phyloP scores from a whole-genome alignment of 2,329 filamentous ascomycete genomes.

The Colletotrichum sp. region DNA sequence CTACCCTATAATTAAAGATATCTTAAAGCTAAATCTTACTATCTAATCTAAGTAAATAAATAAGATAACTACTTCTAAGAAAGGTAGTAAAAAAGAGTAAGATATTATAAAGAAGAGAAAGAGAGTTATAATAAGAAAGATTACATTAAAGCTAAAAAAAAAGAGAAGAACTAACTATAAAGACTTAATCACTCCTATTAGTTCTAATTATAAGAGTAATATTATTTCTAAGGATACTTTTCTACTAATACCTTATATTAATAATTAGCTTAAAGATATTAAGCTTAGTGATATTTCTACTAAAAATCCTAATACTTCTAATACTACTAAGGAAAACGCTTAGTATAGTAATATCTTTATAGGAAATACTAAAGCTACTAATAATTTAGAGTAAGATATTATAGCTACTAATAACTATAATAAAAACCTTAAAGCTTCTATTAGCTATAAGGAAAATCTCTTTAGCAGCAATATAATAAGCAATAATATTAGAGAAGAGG shows the following conservation, averaged over 20 bases:
- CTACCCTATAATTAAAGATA: background rate
- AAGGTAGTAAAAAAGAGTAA: background rate
- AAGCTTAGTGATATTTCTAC: background rate
- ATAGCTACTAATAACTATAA: background rate
- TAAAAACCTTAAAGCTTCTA: background rate
- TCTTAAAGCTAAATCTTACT: background rate
- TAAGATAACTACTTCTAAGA: rapidly evolving
- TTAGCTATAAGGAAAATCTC: background rate
- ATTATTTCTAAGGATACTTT: background rate
- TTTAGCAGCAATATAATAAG: background rate
- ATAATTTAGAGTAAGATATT: background rate
- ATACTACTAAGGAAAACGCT: background rate
- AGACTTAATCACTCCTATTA: background rate
- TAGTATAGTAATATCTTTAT: background rate
- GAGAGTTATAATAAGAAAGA: rapidly evolving
- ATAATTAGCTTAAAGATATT: background rate
- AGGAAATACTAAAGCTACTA: background rate
- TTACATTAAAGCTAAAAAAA: background rate
- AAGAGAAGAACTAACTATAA: background rate
- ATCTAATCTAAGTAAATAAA: background rate
- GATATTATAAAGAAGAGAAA: background rate
- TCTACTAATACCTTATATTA: rapidly evolving
- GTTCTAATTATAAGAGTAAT: background rate
- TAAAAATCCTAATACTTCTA: background rate
- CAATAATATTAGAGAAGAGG: background rate